Evolutionary conservation across 2,329 filamentous ascomycete genomes (phyloP), one percentile per base, ranked within the genome.

Genomic region (Apiospora pterosperma): DNA sequence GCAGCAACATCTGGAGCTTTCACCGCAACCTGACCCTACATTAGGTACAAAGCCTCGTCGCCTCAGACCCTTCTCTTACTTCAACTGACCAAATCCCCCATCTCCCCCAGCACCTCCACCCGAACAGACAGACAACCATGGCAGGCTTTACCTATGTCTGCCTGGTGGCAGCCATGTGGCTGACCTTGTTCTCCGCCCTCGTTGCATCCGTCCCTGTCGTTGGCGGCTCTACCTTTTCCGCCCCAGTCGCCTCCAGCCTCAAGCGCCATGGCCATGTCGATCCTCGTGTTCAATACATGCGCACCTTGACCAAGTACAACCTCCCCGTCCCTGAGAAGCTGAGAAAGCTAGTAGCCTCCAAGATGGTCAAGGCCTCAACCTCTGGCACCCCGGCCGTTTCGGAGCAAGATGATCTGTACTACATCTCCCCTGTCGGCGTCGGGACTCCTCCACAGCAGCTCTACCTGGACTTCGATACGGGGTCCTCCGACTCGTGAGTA

Each of bases 401-500:
- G 1, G 70, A 81, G 28, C 74, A 76, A 23, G 77, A 74, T 23
- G 81, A 84, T 67, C 71, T 80, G 62, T 74, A 80, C 62, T 84
- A 78, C 73, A 72, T 82, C 31, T 76, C 79, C 36, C 77, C 83
- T 34, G 69, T 83, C 31, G 71, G 78, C 60, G 71, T 86, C 59
- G 84, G 84, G 11, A 81, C 76, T 16, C 84, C 84, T 0, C 77
- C 81, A 1, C 83, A 86, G 66, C 75, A 71, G 6, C 63, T 85
- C 48, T 80, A 79, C 59, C 71, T 86, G 48, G 79, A 83, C n/a
- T 69, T 86, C 28, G 84, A 86, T 68, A 86, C 83, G 2, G 85
- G 84, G 12, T 87, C 84, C 8, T 78, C 81, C 11, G 85, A 87
- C 65, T 76, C 85, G 89, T 96, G 84, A 85, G 90, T 87, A 4